Percentiles rank a stretch among this genome's conserved stretches.
These are phyloP conservation scores for Astrephomene gubernaculifera DNA, from an alignment of 139 green algal species.

Conservation along the genomic window DNA sequence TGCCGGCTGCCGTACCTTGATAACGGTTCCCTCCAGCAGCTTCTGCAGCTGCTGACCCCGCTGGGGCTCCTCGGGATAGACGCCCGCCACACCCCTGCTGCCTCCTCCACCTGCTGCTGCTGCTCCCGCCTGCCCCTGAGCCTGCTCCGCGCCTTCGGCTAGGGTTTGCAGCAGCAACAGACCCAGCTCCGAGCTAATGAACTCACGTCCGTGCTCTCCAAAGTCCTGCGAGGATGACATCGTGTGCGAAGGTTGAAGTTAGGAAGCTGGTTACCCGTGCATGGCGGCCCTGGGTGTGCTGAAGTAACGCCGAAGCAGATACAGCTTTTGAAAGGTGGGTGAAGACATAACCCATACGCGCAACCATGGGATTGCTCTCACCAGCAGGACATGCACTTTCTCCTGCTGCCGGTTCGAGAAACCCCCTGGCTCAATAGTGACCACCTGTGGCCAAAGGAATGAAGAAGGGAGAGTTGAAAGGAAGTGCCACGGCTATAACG, in stretches of 20 bases:
- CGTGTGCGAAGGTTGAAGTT: not conserved
- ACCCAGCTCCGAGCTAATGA: constrained; percentile 87
- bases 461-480: constrained; percentile 13
- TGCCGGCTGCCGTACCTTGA: constrained; percentile 78
- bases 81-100: not conserved
- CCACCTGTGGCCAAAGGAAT: constrained; percentile 52
- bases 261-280: not conserved
- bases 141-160: constrained; percentile 50
- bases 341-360: too few species aligned
- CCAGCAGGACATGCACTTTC: constrained; percentile 73
- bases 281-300: too few species aligned
- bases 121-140: too few species aligned
- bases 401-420: constrained; percentile 46
- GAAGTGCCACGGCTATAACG: not conserved
- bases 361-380: constrained; percentile 55
- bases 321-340: too few species aligned
- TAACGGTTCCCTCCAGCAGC: constrained; percentile 61
- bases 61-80: constrained; percentile 23
- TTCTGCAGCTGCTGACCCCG: constrained; percentile 31
- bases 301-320: too few species aligned
- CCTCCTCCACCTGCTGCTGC: too few species aligned
- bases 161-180: constrained; percentile 83
- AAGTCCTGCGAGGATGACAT: constrained; percentile 80
- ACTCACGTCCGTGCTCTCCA: constrained; percentile 94
- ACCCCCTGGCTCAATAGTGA: constrained; percentile 75